phyloP scores from a whole-genome alignment of 768 basidiomycete species.

The Cystobasidium ongulense region DNA sequence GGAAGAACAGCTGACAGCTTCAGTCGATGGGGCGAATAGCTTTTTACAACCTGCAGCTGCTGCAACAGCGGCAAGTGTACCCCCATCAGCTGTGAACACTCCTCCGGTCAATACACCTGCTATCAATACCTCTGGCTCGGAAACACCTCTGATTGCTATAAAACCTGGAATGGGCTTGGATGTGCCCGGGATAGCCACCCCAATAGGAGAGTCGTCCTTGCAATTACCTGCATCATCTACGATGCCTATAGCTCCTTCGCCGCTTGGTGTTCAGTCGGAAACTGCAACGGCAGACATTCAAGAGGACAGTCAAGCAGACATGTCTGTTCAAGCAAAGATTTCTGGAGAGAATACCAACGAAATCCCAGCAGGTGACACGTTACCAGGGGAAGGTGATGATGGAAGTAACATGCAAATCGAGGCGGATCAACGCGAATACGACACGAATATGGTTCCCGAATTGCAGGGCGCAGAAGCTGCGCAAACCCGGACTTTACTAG shows the following conservation, averaged over 20 bases:
- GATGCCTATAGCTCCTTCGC: not conserved
- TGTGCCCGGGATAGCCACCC: not conserved
- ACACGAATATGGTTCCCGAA: slow-evolving; percentile 14
- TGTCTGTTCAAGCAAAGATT: not conserved
- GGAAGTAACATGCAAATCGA: slow-evolving; percentile 7
- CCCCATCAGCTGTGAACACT: not conserved
- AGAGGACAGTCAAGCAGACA: not conserved
- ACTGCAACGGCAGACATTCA: not conserved
- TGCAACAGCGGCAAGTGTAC: not conserved
- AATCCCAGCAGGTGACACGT: not conserved
- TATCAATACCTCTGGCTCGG: not conserved
- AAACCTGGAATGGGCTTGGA: not conserved
- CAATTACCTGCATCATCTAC: not conserved
- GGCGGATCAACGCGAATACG: slow-evolving; percentile 16
- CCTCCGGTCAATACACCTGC: not conserved
- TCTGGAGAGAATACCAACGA: not conserved
- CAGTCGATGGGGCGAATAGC: not conserved
- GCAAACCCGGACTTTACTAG: slow-evolving; percentile 3
- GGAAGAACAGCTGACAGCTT: slow-evolving; percentile 23
- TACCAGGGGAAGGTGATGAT: slow-evolving; percentile 5
- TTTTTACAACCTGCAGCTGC: not conserved
- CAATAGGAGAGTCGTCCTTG: not conserved
- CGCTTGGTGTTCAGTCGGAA: not conserved
- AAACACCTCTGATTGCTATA: not conserved
- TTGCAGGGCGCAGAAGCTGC: slow-evolving; percentile 12